Evolutionary conservation across 2,329 filamentous ascomycete species (phyloP).

Genomic region (Calonectria honghensis): DNA sequence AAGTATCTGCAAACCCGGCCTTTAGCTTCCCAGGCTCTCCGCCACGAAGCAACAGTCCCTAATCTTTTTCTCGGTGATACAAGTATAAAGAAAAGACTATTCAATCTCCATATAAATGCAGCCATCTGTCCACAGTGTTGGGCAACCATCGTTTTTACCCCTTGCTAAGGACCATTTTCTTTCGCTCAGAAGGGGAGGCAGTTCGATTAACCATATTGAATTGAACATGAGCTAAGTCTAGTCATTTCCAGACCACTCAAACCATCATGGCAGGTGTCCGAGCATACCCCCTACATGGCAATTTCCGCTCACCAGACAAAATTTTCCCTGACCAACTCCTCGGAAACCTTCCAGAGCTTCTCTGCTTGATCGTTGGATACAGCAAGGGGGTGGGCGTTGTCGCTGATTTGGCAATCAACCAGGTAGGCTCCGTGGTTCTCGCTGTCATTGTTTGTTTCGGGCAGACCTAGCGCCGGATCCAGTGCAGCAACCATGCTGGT

Average conservation of each 20-base stretch:
- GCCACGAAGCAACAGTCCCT: too few species aligned
- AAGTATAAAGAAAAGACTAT: not conserved
- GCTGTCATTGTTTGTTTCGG: slow-evolving; percentile 39
- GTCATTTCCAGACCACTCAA: not conserved
- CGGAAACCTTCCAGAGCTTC: slow-evolving; percentile 59
- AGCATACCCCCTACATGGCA: not conserved
- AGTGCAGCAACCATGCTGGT: slow-evolving; percentile 60
- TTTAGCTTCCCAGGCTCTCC: too few species aligned
- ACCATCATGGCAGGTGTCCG: not conserved
- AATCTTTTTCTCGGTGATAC: not conserved
- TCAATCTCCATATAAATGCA: not conserved
- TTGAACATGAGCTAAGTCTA: not conserved
- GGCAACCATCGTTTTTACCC: not conserved
- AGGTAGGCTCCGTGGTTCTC: slow-evolving; percentile 57
- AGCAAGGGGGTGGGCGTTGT: slow-evolving; percentile 37
- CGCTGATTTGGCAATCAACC: slow-evolving; percentile 54
- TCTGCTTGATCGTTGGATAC: slow-evolving; percentile 56
- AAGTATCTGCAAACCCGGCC: too few species aligned
- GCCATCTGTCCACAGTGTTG: not conserved
- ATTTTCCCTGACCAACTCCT: slow-evolving; percentile 53
- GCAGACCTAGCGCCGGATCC: slow-evolving; percentile 49
- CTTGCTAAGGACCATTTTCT: not conserved
- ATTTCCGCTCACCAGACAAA: slow-evolving; percentile 17
- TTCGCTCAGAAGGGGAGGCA: not conserved
- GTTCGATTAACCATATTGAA: not conserved